Evolutionary conservation across 108 stramenopile species (phyloP).

Genomic region (Cyclostephanos invisitatus): DNA sequence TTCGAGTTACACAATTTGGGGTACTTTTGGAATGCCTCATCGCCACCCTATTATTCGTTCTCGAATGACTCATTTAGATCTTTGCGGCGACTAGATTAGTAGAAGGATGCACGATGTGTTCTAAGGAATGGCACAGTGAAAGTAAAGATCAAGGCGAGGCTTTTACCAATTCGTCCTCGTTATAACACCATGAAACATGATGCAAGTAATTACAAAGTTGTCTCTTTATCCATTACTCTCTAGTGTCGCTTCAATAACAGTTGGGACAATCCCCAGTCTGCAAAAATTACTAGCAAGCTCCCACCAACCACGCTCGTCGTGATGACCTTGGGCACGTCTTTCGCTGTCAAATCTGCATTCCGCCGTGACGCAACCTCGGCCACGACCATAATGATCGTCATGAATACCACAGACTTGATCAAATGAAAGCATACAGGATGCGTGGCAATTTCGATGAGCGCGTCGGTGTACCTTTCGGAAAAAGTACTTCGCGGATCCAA

Average conservation of each 20-base stretch:
- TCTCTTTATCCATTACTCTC: neutral
- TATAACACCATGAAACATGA: too few species aligned
- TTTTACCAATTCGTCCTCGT: too few species aligned
- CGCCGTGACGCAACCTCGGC: slow-evolving; percentile 61
- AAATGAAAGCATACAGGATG: slow-evolving; percentile 70
- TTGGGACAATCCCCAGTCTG: slow-evolving; percentile 85
- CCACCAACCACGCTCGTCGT: slow-evolving; percentile 70
- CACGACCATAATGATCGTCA: slow-evolving; percentile 67
- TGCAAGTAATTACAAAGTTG: too few species aligned
- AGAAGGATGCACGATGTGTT: too few species aligned
- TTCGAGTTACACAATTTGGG: neutral
- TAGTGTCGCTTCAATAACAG: slow-evolving; percentile 57
- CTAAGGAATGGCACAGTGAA: too few species aligned
- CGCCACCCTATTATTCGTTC: neutral
- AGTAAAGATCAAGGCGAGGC: too few species aligned
- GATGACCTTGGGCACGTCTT: slow-evolving; percentile 76
- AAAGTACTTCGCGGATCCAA: slow-evolving; percentile 42
- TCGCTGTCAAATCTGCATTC: slow-evolving; percentile 65
- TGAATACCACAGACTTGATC: slow-evolving; percentile 65
- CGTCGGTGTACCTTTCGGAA: slow-evolving; percentile 42
- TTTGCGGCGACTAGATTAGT: neutral
- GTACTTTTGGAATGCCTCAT: neutral
- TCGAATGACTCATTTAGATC: neutral
- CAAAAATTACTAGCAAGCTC: slow-evolving; percentile 74
- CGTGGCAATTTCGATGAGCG: slow-evolving; percentile 68